A percentile compares a stretch with the other conserved stretches of the same genome.
phyloP scores from a whole-genome alignment of 2,329 filamentous ascomycete genomes.

The Cordyceps militaris region DNA sequence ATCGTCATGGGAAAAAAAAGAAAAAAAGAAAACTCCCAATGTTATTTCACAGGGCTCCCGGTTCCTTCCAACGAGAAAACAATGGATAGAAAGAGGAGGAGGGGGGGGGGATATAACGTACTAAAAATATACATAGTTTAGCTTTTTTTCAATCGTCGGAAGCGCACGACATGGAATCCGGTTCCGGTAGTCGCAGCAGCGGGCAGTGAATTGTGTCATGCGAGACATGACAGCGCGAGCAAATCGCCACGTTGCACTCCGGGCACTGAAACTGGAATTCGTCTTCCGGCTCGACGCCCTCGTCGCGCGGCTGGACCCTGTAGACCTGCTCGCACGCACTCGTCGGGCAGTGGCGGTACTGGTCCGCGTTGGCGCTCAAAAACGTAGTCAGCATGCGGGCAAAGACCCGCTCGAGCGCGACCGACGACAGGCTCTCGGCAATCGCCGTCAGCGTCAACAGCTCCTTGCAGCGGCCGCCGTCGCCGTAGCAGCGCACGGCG shows the following conservation, averaged over 20 bases:
- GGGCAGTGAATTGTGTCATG: conserved; percentile 10
- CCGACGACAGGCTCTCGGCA: background rate
- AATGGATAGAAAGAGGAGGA: no score
- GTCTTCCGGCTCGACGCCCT: background rate
- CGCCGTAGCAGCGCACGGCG: conserved; percentile 8
- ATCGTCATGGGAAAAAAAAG: no score
- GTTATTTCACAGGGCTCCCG: no score
- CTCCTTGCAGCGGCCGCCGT: background rate
- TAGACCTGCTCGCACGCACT: conserved; percentile 9
- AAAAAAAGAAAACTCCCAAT: no score
- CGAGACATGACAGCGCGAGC: conserved; percentile 9
- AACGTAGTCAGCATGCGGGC: conserved; percentile 7
- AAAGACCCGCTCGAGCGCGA: conserved; percentile 5
- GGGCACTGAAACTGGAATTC: conserved; percentile 11
- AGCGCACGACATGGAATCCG: no score
- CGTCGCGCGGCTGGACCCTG: background rate
- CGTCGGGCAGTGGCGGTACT: conserved; percentile 10
- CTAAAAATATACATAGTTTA: no score
- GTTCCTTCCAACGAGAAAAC: no score
- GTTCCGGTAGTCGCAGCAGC: background rate
- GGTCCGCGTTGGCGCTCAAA: background rate
- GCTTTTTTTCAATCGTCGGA: no score
- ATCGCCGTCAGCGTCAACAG: background rate
- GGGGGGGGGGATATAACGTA: no score
- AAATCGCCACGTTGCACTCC: conserved; percentile 5